These are phyloP conservation scores for Lichtheimia hyalospora DNA, from an alignment of 371 early-diverging fungal species.

Conservation along the genomic window DNA sequence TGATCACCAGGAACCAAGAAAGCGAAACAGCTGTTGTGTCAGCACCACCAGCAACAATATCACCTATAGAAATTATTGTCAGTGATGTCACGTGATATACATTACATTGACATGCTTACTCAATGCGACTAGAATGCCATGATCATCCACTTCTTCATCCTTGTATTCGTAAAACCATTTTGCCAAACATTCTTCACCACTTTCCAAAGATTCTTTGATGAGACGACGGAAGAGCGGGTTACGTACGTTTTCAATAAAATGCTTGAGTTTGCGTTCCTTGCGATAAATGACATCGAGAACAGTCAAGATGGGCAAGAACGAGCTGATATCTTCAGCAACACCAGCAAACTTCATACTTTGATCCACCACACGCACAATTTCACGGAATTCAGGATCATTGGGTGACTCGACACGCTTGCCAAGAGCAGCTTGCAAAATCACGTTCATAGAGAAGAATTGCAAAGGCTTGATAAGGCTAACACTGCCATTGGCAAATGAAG, in stretches of 20 bases:
- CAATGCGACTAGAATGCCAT: conserved; percentile 14
- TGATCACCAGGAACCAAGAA: conserved; percentile 15
- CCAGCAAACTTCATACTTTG: conserved; percentile 12
- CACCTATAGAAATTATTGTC: not conserved
- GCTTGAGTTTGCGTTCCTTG: conserved; percentile 6
- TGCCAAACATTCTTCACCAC: conserved; percentile 15
- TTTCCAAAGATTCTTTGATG: conserved; percentile 10
- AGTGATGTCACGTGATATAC: not conserved
- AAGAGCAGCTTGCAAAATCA: conserved; percentile 9
- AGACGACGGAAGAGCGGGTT: conserved; percentile 14
- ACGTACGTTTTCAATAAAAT: conserved; percentile 8
- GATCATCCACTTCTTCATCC: conserved; percentile 21
- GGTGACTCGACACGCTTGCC: conserved; percentile 14
- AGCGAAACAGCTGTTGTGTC: conserved; percentile 19
- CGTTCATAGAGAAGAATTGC: conserved; percentile 16
- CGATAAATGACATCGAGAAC: conserved; percentile 7
- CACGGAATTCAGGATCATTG: conserved; percentile 12
- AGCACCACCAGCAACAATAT: conserved; percentile 23
- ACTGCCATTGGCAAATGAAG: conserved; percentile 1
- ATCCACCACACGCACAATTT: conserved; percentile 9
- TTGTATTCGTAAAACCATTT: conserved; percentile 15
- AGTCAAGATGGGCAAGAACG: conserved; percentile 17
- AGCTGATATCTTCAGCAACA: conserved; percentile 17
- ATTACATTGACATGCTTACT: conserved; percentile 11
- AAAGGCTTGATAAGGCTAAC: conserved; percentile 11